Base-by-base conservation (phyloP, 73 alveolate species). In the Paramecium primaurelia region DNA sequence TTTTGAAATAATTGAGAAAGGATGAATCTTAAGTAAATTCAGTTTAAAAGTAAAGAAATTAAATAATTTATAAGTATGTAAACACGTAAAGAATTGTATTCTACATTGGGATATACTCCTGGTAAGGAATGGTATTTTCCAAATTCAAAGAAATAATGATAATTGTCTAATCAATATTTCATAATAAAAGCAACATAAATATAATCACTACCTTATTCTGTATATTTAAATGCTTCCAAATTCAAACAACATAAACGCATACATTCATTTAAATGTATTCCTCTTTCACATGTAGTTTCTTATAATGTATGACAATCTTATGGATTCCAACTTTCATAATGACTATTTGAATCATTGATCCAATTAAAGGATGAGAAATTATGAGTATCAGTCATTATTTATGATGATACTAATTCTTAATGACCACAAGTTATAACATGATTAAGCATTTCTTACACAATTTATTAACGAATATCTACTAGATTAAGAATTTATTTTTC, bases 51-150 rank as follows among this genome's bases (percentile, higher is more conserved):
- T 94, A 94, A 92, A 68, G 6, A 18, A 4, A 49, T 1, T 54
- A 16, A 54, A 22, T 38, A 71, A 42, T 47, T 40, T 69, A 40
- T n/a, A 22, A 89, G 94, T 25, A 95, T 95, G 98, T 93, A 75
- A 68, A 95, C 96, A 5, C 94, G 98, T 40, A 95, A 95, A 59
- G 96, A 93, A 49, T 86, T 95, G 37, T 95, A 95, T 87, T 40
- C 77, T 3, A 71, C 94, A 10, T 77, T 93, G 22, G 87, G 89
- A 8, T 95, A 95, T 85, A 92, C 92, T 0, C 98, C 98, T 47
- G 96, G 95, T 20, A 86, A 71, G 69, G 96, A 88, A 59, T 95
- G 98, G 98, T 36, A 44, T 34, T 95, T 71, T 68, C 98, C 98
- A 37, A 59, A 49, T 92, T 71, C 88, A 64, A 89, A 84, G 32